Evolutionary conservation across 208 protist species (phyloP).

Genomic region (Balamuthia mandrillaris): DNA sequence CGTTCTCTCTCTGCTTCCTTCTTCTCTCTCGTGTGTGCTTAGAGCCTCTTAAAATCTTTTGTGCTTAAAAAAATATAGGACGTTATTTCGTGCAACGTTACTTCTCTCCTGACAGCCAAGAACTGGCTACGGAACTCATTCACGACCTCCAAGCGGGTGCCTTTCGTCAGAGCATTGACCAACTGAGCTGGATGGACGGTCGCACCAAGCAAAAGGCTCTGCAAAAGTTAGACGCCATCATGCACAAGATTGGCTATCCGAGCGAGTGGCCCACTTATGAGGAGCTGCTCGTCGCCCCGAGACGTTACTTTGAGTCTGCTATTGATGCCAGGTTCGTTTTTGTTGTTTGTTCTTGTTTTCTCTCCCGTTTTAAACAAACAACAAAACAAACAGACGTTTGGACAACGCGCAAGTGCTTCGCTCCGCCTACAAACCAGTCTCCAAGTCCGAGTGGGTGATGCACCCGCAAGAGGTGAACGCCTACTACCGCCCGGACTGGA

Average conservation of each 20-base stretch:
- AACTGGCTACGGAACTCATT: not conserved
- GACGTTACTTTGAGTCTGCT: no score
- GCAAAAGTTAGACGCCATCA: conserved; percentile 6
- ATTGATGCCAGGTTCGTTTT: no score
- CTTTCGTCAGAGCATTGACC: not conserved
- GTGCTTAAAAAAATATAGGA: no score
- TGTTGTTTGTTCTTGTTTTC: no score
- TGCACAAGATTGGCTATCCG: conserved; percentile 26
- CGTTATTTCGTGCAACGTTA: no score
- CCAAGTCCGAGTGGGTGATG: conserved; percentile 28
- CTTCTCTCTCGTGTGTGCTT: not conserved
- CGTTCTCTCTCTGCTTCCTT: not conserved
- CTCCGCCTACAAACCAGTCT: not conserved
- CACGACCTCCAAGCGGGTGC: not conserved
- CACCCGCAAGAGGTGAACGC: not conserved
- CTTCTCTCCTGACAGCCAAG: conserved; percentile 10
- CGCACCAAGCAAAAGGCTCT: not conserved
- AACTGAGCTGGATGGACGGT: conserved; percentile 25
- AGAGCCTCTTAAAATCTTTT: no score
- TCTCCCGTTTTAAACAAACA: no score
- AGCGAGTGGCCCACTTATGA: conserved; percentile 1
- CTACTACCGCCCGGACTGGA: not conserved
- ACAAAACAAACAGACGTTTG: not conserved
- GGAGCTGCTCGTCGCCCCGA: not conserved
- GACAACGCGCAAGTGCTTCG: not conserved